phyloP scores from a whole-genome alignment of 371 early-diverging fungal genomes.

The Apophysomyces trapeziformis region DNA sequence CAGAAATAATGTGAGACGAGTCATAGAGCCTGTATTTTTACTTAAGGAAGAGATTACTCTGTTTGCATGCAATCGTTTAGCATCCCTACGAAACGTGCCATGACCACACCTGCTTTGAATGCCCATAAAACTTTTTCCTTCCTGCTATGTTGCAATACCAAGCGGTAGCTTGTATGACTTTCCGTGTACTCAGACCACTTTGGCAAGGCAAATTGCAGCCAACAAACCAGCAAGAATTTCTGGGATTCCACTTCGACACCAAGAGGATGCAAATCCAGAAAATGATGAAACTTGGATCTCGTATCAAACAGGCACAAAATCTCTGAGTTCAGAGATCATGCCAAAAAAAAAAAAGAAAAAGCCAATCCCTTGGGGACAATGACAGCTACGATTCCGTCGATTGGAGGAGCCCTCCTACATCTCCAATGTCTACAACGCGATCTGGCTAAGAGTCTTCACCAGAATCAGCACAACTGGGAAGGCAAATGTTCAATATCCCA shows the following conservation, averaged over 20 bases:
- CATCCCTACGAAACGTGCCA: too few species aligned
- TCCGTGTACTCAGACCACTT: too few species aligned
- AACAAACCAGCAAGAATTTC: conserved; percentile 11
- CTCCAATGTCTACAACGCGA: conserved; percentile 22
- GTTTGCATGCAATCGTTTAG: too few species aligned
- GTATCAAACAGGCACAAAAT: background rate
- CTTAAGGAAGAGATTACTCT: too few species aligned
- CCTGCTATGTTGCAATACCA: too few species aligned
- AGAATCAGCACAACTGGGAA: conserved; percentile 9
- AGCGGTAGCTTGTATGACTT: too few species aligned
- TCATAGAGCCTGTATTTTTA: too few species aligned
- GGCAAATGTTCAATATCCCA: background rate
- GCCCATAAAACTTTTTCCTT: too few species aligned
- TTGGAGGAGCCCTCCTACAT: conserved; percentile 25
- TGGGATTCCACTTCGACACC: conserved; percentile 21
- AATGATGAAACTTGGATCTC: background rate
- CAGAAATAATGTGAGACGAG: too few species aligned
- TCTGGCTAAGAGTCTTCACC: conserved; percentile 9
- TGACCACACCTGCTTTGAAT: too few species aligned
- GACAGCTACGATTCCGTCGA: conserved; percentile 19
- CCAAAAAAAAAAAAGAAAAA: too few species aligned
- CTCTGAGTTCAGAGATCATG: background rate
- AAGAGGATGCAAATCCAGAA: conserved; percentile 21
- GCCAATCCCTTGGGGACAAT: conserved; percentile 21
- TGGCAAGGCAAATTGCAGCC: conserved; percentile 13